These are phyloP conservation scores for Phytophthora palmivora DNA, from an alignment of 352 stramenopile species.

Conservation along the genomic window DNA sequence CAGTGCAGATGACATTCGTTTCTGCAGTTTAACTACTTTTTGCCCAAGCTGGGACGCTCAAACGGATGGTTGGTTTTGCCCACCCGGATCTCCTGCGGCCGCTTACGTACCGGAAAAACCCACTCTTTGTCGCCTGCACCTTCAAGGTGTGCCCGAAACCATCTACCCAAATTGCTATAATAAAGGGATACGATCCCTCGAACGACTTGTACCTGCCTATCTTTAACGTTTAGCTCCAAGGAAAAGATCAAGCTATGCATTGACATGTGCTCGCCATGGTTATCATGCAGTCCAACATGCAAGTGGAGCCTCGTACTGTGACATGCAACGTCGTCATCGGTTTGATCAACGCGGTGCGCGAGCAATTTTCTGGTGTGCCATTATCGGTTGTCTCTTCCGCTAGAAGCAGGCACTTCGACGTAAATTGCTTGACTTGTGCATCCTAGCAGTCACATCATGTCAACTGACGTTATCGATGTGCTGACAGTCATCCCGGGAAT, in stretches of 20 bases:
- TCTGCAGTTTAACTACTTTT: conserved; percentile 2
- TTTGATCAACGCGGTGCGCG: not conserved
- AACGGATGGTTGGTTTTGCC: conserved; percentile 5
- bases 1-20: too few species aligned
- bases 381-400: conserved; percentile 6
- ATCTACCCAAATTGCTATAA: not conserved
- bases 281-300: not conserved
- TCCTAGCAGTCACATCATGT: not conserved
- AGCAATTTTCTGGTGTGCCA: conserved; percentile 1
- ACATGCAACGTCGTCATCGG: conserved; percentile 1
- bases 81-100: conserved; percentile 7
- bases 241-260: not conserved
- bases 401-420: not conserved
- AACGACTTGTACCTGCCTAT: conserved; percentile 6
- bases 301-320: not conserved
- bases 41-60: not conserved
- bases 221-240: conserved; percentile 2
- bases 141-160: conserved; percentile 3
- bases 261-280: conserved; percentile 1
- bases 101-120: not conserved
- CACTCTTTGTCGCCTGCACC: conserved; percentile 1
- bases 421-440: conserved; percentile 6
- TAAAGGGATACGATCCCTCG: conserved; percentile 6
- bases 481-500: conserved; percentile 9
- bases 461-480: not conserved